Percentiles rank a stretch among this genome's conserved stretches.
Conservation (phyloP, 345 rosid species). For the Melaleuca alternifolia region DNA sequence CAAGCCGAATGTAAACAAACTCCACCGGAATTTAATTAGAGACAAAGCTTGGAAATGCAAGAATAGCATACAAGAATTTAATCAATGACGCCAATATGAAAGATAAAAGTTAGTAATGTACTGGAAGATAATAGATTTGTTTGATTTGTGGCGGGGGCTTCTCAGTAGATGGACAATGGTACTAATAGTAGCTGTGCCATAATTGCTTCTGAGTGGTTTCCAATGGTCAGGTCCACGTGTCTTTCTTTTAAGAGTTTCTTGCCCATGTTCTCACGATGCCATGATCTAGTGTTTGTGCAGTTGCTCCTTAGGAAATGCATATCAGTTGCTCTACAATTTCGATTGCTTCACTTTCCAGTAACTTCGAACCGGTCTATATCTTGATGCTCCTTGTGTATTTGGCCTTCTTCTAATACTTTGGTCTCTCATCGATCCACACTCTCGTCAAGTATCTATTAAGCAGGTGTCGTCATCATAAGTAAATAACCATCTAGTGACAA, state of each 20-base stretch:
- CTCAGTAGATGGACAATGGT: background rate
- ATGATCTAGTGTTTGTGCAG: background rate
- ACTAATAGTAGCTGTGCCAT: background rate
- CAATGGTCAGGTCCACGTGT: background rate
- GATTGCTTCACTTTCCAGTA: background rate
- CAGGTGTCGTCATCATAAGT: rapidly evolving
- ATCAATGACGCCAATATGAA: background rate
- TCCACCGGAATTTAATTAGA: background rate
- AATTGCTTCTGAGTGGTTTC: background rate
- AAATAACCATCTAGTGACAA: no score
- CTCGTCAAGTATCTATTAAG: no score
- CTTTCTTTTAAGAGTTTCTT: background rate
- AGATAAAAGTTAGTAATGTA: background rate
- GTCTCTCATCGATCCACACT: no score
- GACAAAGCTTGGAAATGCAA: background rate
- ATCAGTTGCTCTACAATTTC: background rate
- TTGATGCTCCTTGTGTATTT: no score
- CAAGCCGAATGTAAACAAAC: background rate
- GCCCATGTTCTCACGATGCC: background rate
- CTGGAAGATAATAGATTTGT: background rate
- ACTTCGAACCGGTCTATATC: background rate
- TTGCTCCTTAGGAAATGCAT: background rate
- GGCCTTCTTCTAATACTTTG: no score
- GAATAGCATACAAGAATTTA: background rate
- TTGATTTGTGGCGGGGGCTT: background rate